Conservation (phyloP, 495 filamentous ascomycete species). For the Penicillium steckii region DNA sequence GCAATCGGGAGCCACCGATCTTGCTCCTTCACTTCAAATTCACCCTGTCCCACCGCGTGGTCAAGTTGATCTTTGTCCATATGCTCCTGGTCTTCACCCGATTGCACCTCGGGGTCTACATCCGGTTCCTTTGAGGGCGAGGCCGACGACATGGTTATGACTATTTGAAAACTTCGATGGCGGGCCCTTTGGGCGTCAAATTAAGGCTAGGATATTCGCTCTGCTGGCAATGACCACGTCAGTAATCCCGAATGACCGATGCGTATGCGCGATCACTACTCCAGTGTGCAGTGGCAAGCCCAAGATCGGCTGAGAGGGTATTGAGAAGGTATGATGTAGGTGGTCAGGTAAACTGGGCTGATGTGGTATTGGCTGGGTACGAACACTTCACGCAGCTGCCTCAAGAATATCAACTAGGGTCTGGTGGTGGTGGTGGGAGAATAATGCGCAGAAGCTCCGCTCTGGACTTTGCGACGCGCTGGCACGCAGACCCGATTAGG, state of each 20-base stretch:
- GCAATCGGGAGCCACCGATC: conserved; percentile 99
- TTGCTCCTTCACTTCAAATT: conserved; percentile 99
- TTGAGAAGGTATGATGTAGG: conserved; percentile 9
- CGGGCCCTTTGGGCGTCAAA: conserved; percentile 34
- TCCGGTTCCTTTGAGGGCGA: conserved; percentile 81
- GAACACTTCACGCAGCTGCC: conserved; percentile 47
- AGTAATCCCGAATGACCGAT: conserved; percentile 27
- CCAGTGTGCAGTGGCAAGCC: conserved; percentile 22
- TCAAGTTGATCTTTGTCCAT: conserved; percentile 71
- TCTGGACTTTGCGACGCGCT: conserved; percentile 38
- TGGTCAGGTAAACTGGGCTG: conserved; percentile 21
- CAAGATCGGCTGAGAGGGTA: conserved; percentile 12
- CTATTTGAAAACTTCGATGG: conserved; percentile 25
- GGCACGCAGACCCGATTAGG: conserved; percentile 29
- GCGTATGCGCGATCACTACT: conserved; percentile 28
- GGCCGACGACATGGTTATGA: conserved; percentile 91
- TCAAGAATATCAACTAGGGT: conserved; percentile 34
- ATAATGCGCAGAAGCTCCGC: conserved; percentile 29
- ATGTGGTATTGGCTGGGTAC: conserved; percentile 39
- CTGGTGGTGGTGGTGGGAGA: background rate
- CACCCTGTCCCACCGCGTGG: conserved; percentile 63
- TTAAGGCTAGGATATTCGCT: conserved; percentile 30
- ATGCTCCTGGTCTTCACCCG: conserved; percentile 79
- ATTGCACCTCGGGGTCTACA: conserved; percentile 88
- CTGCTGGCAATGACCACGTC: conserved; percentile 53